Evolutionary conservation across 257 asterid genomes (phyloP).

Genomic region (Penstemon barbatus): DNA sequence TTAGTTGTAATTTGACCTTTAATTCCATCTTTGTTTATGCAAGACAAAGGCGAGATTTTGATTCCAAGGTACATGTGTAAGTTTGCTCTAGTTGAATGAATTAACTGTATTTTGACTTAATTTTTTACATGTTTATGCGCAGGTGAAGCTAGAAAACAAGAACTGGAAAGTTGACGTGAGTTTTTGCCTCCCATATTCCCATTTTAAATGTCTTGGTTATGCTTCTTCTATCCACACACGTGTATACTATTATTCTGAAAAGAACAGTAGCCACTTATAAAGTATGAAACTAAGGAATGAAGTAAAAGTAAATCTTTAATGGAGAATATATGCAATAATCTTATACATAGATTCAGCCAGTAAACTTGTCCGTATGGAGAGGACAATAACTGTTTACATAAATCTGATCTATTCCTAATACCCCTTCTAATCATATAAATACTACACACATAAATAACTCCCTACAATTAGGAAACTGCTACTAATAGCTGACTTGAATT

Average conservation of each 20-base stretch:
- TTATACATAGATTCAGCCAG: too few relatives aligned
- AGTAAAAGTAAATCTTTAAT: too few relatives aligned
- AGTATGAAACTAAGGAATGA: too few relatives aligned
- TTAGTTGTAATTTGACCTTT: slow-evolving; percentile 11
- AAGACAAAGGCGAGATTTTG: not conserved
- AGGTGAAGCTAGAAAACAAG: slow-evolving; percentile 95
- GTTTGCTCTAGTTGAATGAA: slow-evolving; percentile 15
- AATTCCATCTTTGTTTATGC: not conserved
- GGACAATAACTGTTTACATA: too few relatives aligned
- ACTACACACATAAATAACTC: too few relatives aligned
- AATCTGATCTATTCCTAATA: too few relatives aligned
- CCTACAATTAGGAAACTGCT: too few relatives aligned
- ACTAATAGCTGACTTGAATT: too few relatives aligned
- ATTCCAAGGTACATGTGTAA: not conserved
- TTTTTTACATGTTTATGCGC: slow-evolving; percentile 38
- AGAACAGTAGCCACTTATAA: too few relatives aligned
- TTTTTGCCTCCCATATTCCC: slow-evolving; percentile 17
- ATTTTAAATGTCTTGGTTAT: not conserved
- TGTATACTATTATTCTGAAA: not conserved
- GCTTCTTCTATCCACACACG: slow-evolving; percentile 1
- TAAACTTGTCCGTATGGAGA: too few relatives aligned
- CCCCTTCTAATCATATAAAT: too few relatives aligned
- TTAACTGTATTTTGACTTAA: slow-evolving; percentile 13
- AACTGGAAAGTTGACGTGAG: slow-evolving; percentile 95
- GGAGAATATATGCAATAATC: too few relatives aligned